Evolutionary conservation across 2,329 filamentous ascomycete species (phyloP).

Genomic region (Magnaporthales sp.): DNA sequence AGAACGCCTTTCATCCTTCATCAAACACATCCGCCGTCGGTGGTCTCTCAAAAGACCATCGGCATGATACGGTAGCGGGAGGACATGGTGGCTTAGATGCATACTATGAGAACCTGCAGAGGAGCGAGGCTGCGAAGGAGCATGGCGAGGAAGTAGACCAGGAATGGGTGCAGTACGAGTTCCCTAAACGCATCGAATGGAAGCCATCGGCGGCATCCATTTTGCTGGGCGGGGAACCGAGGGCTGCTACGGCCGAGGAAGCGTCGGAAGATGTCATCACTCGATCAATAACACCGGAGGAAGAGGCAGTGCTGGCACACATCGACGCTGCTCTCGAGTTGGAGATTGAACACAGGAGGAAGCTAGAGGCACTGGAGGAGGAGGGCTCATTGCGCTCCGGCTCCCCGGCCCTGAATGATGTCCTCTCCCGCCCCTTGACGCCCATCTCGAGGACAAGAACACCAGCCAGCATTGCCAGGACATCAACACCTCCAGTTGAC

Average conservation of each 20-base stretch:
- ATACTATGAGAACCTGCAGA: constrained; percentile 86
- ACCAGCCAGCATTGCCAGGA: constrained; percentile 39
- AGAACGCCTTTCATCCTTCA: constrained; percentile 65
- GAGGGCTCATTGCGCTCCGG: constrained; percentile 26
- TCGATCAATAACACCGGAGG: constrained; percentile 33
- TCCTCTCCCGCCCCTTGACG: constrained; percentile 29
- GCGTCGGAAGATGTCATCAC: constrained; percentile 21
- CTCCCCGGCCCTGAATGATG: constrained; percentile 27
- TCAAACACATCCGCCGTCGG: constrained; percentile 28
- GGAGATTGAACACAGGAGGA: constrained; percentile 55
- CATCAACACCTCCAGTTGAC: constrained; percentile 53
- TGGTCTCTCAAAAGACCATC: constrained; percentile 47
- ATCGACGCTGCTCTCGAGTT: constrained; percentile 78
- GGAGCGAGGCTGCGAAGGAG: constrained; percentile 57
- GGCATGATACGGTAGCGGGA: constrained; percentile 27
- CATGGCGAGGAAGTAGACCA: constrained; percentile 52
- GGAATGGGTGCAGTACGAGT: constrained; percentile 89
- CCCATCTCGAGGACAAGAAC: constrained; percentile 34
- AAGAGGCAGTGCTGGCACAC: constrained; percentile 60
- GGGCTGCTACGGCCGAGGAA: constrained; percentile 24
- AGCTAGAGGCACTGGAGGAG: constrained; percentile 34
- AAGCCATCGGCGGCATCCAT: constrained; percentile 53
- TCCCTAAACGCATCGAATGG: constrained; percentile 84
- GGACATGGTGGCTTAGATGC: constrained; percentile 68
- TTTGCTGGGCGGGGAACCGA: constrained; percentile 34